Evolutionary conservation across 78 protist species (phyloP).

Genomic region (Dictyostelium capitatum): DNA sequence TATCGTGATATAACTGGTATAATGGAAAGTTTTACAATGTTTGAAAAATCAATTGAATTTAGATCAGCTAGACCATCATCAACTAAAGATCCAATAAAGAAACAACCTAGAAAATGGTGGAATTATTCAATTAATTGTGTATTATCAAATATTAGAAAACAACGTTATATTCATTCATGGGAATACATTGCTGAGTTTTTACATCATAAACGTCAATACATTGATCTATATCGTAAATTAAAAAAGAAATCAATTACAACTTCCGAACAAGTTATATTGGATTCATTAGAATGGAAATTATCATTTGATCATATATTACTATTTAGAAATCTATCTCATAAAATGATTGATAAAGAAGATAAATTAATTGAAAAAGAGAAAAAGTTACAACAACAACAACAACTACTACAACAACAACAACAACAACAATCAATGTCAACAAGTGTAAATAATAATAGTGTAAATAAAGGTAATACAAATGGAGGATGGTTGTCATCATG

Average conservation of each 20-base stretch:
- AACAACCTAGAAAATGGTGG: slow-evolving; percentile 45
- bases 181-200: slow-evolving; percentile 36
- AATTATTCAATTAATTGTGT: slow-evolving; percentile 24
- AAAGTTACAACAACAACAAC: slow-evolving; percentile 18
- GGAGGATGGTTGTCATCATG: slow-evolving; percentile 77
- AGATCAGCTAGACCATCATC: slow-evolving; percentile 23
- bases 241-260: slow-evolving; percentile 41
- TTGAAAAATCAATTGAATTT: slow-evolving; percentile 38
- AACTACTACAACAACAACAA: not conserved
- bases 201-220: slow-evolving; percentile 50
- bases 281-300: slow-evolving; percentile 71
- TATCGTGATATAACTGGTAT: slow-evolving; percentile 48
- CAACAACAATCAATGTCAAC: not conserved
- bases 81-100: not conserved
- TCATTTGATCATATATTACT: slow-evolving; percentile 31
- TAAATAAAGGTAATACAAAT: slow-evolving; percentile 41
- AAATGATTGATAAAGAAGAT: slow-evolving; percentile 58
- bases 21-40: slow-evolving; percentile 50
- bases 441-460: not conserved
- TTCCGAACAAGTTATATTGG: slow-evolving; percentile 41
- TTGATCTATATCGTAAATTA: slow-evolving; percentile 21
- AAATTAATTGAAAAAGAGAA: slow-evolving; percentile 2
- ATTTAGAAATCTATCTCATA: slow-evolving; percentile 43
- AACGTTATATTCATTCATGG: slow-evolving; percentile 36
- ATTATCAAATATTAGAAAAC: not conserved